Base-by-base conservation (phyloP, 306 rosid species). In the Trifolium dubium region DNA sequence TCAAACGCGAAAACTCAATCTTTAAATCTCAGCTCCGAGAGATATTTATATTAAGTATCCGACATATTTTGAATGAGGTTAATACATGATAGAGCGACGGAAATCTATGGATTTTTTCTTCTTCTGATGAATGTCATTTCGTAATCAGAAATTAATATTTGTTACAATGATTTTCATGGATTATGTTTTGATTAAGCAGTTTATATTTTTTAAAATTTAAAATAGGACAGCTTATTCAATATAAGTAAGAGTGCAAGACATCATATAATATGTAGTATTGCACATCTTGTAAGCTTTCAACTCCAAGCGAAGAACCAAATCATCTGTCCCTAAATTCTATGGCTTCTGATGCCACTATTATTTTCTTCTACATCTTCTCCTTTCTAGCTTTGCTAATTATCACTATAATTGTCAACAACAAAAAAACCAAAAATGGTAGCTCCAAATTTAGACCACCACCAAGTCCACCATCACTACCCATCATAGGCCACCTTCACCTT, bases 401-500 rank as follows among this genome's bases (percentile, higher is more conserved):
- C 37, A 61, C 69, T 8, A 4, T 62, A 19, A 12, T 83, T 29
- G 19, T 75, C 4, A 77, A 78, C 3, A 14, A 18, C 29, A 46
- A 0, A 60, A 1, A 32, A 54, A 32, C 51, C 82, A 11, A 10
- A 44, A 77, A 70, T 31, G 13, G 17, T 3, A 65, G 43, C 66
- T 17, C 75, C 31, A 79, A 49, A 62, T 1, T 15, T 65, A 37
- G 67, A 9, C 51, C 55, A 10, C 89, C 83, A 34, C 87, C 87
- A 29, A 71, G 82, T 64, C 89, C 89, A 75, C 83, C 79, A 15
- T 23, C 82, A 54, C 73, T 86, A 10, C 85, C 87, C 30, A 67
- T 86, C 74, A 86, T 83, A 0, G 87, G 89, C 10, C 87, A 86
- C 73, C 87, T 86, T 64, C 87, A 86, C 64, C 88, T 75, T 41